Conservation (phyloP, 225 moss, liverwort and hornwort species). For the Physcomitrellopsis africana region DNA sequence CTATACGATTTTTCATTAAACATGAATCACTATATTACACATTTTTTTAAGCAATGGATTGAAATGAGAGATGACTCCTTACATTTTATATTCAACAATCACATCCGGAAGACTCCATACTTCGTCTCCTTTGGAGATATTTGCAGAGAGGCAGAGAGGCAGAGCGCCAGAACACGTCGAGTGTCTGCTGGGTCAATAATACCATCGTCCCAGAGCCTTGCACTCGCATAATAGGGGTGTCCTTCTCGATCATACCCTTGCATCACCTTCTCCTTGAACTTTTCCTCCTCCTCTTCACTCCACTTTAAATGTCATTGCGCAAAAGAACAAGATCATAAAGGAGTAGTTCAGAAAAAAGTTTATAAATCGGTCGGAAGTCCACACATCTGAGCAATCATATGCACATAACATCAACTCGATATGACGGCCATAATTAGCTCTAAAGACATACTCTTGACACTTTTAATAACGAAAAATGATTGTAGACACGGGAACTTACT, state of each 20-base stretch:
- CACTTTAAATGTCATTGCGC: slow-evolving; percentile 51
- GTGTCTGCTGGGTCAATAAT: slow-evolving; percentile 97
- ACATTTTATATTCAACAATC: slow-evolving; percentile 37
- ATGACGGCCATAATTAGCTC: slow-evolving; percentile 16
- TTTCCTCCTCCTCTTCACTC: slow-evolving; percentile 77
- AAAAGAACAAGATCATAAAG: slow-evolving; percentile 8
- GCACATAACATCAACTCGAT: not conserved
- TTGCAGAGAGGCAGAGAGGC: slow-evolving; percentile 72
- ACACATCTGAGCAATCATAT: not conserved
- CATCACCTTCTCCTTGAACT: slow-evolving; percentile 73
- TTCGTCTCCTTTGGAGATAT: slow-evolving; percentile 59
- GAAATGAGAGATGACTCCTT: slow-evolving; percentile 23
- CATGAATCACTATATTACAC: slow-evolving; percentile 1
- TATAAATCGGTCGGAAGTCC: slow-evolving; percentile 3
- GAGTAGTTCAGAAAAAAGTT: slow-evolving; percentile 6
- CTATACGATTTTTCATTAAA: too few relatives aligned
- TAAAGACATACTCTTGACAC: slow-evolving; percentile 12
- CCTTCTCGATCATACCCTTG: slow-evolving; percentile 86
- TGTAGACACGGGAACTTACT: slow-evolving; percentile 51
- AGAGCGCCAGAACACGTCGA: slow-evolving; percentile 81
- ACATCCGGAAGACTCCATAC: slow-evolving; percentile 97
- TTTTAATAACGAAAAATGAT: not conserved
- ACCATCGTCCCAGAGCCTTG: slow-evolving; percentile 98
- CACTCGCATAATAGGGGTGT: slow-evolving; percentile 89
- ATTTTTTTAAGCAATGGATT: slow-evolving; percentile 23